Conservation (phyloP, 2,329 filamentous ascomycete species). For the Alternaria atra region DNA sequence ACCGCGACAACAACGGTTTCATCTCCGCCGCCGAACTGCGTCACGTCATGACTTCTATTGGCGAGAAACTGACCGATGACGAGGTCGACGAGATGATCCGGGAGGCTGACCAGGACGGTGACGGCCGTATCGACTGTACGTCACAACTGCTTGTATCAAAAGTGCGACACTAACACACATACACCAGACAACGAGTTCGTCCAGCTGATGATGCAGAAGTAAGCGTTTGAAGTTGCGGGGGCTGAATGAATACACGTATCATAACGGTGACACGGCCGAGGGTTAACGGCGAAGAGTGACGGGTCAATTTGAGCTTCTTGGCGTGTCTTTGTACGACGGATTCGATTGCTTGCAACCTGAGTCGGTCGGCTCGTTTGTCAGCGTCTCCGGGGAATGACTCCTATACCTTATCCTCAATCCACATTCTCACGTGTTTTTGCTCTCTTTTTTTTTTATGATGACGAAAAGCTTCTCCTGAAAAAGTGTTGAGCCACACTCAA, state of each 20-base stretch:
- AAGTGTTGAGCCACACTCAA: conserved; percentile 14
- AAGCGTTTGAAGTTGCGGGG: conserved; percentile 35
- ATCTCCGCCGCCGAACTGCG: conserved; percentile 70
- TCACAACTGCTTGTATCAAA: background rate
- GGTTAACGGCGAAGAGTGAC: conserved; percentile 41
- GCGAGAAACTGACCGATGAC: conserved; percentile 69
- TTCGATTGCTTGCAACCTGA: conserved; percentile 13
- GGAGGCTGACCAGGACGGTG: conserved; percentile 71
- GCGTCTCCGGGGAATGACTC: conserved; percentile 11
- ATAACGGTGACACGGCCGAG: conserved; percentile 39
- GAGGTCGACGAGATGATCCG: conserved; percentile 73
- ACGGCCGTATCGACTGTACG: conserved; percentile 71
- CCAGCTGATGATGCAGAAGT: conserved; percentile 66
- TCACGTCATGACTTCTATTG: conserved; percentile 70
- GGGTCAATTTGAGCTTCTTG: conserved; percentile 15
- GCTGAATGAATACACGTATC: conserved; percentile 44
- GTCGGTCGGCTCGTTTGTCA: conserved; percentile 12
- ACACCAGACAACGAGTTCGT: conserved; percentile 64
- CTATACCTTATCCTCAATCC: conserved; percentile 19
- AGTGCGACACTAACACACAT: conserved; percentile 7
- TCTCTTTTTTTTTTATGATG: conserved; percentile 9
- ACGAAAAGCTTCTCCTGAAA: conserved; percentile 13
- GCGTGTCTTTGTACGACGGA: conserved; percentile 14
- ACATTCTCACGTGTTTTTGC: conserved; percentile 15
- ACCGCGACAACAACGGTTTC: conserved; percentile 71